Percentiles rank a stretch among this genome's conserved stretches.
Evolutionary conservation across 2,329 filamentous ascomycete genomes (phyloP).

Genomic region (Lojkania enalia): DNA sequence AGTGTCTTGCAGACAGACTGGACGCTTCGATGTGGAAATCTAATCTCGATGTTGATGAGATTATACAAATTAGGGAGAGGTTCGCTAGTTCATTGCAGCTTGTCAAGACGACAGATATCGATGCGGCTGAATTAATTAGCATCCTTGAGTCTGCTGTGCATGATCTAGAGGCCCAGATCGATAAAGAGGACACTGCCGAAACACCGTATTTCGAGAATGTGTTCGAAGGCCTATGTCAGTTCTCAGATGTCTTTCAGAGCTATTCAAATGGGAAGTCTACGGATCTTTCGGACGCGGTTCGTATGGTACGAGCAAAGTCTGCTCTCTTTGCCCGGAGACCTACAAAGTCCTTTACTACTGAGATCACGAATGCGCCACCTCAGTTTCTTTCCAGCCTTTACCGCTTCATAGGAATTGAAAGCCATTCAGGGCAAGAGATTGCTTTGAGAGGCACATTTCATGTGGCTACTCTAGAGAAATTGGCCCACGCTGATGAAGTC

Average conservation of each 20-base stretch:
- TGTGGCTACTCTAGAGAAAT: conserved; percentile 25
- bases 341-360: conserved; percentile 28
- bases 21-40: conserved; percentile 47
- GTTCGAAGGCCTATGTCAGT: conserved; percentile 45
- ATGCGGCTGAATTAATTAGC: conserved; percentile 33
- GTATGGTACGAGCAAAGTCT: conserved; percentile 29
- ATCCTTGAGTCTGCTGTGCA: conserved; percentile 32
- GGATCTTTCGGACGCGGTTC: conserved; percentile 15
- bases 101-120: conserved; percentile 32
- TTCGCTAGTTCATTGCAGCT: conserved; percentile 39
- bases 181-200: conserved; percentile 28
- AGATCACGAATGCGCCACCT: conserved; percentile 15
- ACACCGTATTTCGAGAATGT: conserved; percentile 43
- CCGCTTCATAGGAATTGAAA: conserved; percentile 30
- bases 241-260: conserved; percentile 31
- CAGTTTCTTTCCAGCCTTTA: conserved; percentile 27
- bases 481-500: conserved; percentile 40
- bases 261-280: conserved; percentile 4
- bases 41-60: conserved; percentile 34
- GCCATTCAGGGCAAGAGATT: conserved; percentile 23
- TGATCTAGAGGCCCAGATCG: conserved; percentile 34
- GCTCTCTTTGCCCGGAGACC: conserved; percentile 41
- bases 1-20: conserved; percentile 51
- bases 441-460: conserved; percentile 36
- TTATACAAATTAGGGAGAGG: conserved; percentile 41